These are phyloP conservation scores for Maudiozyma bulderi DNA, from an alignment of 805 yeast genomes.

Conservation along the genomic window DNA sequence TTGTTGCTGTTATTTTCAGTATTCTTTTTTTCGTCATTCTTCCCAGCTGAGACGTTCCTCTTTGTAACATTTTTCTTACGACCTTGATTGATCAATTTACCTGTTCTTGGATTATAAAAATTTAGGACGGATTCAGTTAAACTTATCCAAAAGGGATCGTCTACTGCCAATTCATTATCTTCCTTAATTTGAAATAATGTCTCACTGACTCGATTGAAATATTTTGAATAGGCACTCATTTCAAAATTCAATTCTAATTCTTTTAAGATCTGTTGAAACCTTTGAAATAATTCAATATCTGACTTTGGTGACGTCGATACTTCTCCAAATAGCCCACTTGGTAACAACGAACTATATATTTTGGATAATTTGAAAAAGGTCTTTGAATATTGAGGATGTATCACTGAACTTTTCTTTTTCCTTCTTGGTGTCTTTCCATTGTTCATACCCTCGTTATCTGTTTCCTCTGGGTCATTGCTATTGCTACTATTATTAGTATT, in stretches of 20 bases:
- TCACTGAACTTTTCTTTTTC: neutral
- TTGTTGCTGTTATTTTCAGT: neutral
- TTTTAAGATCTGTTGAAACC: slow-evolving; percentile 28
- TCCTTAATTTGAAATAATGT: slow-evolving; percentile 25
- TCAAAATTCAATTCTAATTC: slow-evolving; percentile 28
- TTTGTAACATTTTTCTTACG: slow-evolving; percentile 8
- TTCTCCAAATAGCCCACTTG: slow-evolving; percentile 21
- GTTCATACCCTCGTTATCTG: slow-evolving; percentile 1
- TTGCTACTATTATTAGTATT: neutral
- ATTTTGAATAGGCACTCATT: slow-evolving; percentile 23
- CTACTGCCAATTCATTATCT: slow-evolving; percentile 14
- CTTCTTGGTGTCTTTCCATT: neutral
- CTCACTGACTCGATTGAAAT: slow-evolving; percentile 23
- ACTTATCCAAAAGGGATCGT: slow-evolving; percentile 25
- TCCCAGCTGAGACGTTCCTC: neutral
- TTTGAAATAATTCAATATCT: slow-evolving; percentile 26
- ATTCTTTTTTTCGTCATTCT: neutral
- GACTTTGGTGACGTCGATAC: slow-evolving; percentile 28
- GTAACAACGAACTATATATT: slow-evolving; percentile 21
- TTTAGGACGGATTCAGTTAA: slow-evolving; percentile 19
- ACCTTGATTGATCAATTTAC: slow-evolving; percentile 20
- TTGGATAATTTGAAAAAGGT: slow-evolving; percentile 23
- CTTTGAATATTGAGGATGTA: slow-evolving; percentile 15
- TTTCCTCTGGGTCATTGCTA: neutral
- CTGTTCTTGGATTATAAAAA: slow-evolving; percentile 23